These are phyloP conservation scores for Priceomyces melissophilus DNA, from an alignment of 805 yeast genomes.

Conservation along the genomic window DNA sequence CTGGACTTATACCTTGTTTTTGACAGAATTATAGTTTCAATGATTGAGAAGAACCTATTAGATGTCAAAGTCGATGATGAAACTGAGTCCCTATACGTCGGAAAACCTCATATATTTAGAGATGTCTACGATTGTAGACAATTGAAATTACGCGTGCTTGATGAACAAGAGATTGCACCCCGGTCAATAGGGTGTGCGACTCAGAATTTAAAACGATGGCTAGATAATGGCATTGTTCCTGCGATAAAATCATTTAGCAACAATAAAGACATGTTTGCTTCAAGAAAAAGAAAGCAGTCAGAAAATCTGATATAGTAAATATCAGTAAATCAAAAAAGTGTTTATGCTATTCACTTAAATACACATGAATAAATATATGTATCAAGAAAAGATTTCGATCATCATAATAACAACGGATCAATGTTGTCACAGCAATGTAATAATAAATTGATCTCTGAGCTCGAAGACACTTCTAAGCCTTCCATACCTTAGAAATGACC, in stretches of 20 bases:
- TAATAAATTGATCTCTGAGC: neutral
- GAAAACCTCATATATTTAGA: constrained; percentile 17
- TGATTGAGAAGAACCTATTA: constrained; percentile 22
- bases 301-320: constrained; percentile 3
- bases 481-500: constrained; percentile 38
- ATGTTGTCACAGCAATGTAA: neutral
- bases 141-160: constrained; percentile 20
- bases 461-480: constrained; percentile 20
- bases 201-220: constrained; percentile 21
- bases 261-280: constrained; percentile 1
- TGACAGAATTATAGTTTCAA: constrained; percentile 19
- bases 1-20: constrained; percentile 7
- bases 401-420: neutral
- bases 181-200: constrained; percentile 16
- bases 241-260: constrained; percentile 8
- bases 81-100: constrained; percentile 12
- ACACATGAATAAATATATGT: neutral
- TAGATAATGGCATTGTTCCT: constrained; percentile 12
- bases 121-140: constrained; percentile 29
- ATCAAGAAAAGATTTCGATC: neutral
- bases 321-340: neutral
- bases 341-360: constrained; percentile 2
- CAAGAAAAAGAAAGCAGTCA: constrained; percentile 10
- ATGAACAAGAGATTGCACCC: constrained; percentile 19
- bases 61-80: constrained; percentile 28